Evolutionary conservation across 2,329 filamentous ascomycete genomes (phyloP).

Genomic region (Botrytis hyacinthi): DNA sequence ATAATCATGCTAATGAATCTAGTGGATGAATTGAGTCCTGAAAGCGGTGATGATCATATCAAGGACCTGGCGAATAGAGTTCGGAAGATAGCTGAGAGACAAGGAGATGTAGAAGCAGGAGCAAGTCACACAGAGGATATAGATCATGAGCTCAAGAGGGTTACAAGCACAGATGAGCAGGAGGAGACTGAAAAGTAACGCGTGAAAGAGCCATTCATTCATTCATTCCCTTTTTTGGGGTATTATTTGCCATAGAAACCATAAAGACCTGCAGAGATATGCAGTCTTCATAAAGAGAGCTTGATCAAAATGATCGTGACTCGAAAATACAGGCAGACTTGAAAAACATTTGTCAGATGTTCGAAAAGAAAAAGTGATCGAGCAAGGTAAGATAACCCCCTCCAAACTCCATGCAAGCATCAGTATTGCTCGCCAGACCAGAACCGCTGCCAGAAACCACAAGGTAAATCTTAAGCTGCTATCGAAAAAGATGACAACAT

Average conservation of each 20-base stretch:
- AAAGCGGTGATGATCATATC: constrained; percentile 81
- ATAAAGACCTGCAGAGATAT: constrained; percentile 32
- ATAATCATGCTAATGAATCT: not conserved
- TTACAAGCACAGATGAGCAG: constrained; percentile 54
- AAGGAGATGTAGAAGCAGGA: constrained; percentile 25
- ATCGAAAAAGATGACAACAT: constrained; percentile 31
- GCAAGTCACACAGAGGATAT: constrained; percentile 22
- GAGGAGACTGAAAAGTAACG: constrained; percentile 54
- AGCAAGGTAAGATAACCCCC: constrained; percentile 33
- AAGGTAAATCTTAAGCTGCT: constrained; percentile 31
- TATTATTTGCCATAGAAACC: constrained; percentile 35
- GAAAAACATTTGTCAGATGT: constrained; percentile 28
- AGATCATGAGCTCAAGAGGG: constrained; percentile 44
- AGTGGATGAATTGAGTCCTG: constrained; percentile 66
- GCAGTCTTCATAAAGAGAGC: constrained; percentile 34
- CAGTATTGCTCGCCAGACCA: constrained; percentile 34
- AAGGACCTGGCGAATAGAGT: constrained; percentile 75
- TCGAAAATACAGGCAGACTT: constrained; percentile 31
- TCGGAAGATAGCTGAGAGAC: constrained; percentile 54
- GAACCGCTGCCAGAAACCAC: constrained; percentile 39
- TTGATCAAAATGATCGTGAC: constrained; percentile 37
- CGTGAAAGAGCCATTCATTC: constrained; percentile 35
- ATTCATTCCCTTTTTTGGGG: constrained; percentile 23
- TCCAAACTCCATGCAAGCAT: constrained; percentile 40
- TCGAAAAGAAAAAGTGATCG: constrained; percentile 32